phyloP scores from a whole-genome alignment of 768 basidiomycete genomes.

The Dentipellis fragilis region DNA sequence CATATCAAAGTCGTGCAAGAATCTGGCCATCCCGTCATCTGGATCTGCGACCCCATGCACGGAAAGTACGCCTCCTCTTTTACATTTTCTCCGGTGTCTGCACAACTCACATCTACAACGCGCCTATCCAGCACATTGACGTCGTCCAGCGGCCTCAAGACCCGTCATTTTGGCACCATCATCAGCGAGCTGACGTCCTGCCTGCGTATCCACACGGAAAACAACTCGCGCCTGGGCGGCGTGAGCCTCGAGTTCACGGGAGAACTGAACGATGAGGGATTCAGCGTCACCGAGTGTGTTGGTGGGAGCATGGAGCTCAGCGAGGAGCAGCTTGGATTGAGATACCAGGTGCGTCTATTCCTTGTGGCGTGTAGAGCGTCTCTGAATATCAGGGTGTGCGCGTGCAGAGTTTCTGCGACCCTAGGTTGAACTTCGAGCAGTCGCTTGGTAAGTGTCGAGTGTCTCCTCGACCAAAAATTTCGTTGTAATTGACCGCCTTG shows the following conservation, averaged over 20 bases:
- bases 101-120: background rate
- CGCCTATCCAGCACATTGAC: constrained; percentile 61
- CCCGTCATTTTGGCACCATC: constrained; percentile 81
- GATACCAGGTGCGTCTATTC: constrained; percentile 61
- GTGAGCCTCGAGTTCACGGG: constrained; percentile 91
- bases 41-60: constrained; percentile 98
- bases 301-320: constrained; percentile 93
- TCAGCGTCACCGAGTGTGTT: constrained; percentile 85
- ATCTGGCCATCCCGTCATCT: constrained; percentile 80
- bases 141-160: constrained; percentile 75
- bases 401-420: constrained; percentile 78
- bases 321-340: constrained; percentile 81
- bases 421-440: constrained; percentile 88
- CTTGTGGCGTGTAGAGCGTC: background rate
- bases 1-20: constrained; percentile 78
- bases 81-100: background rate
- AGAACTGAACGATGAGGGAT: constrained; percentile 57
- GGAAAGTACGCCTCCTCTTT: constrained; percentile 61
- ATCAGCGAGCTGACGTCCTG: constrained; percentile 79
- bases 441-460: constrained; percentile 57
- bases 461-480: too few relatives aligned
- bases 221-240: constrained; percentile 67
- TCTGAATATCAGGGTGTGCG: background rate
- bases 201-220: constrained; percentile 67
- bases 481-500: too few relatives aligned